phyloP scores from a whole-genome alignment of 345 rosid species.

The Populus nigra region DNA sequence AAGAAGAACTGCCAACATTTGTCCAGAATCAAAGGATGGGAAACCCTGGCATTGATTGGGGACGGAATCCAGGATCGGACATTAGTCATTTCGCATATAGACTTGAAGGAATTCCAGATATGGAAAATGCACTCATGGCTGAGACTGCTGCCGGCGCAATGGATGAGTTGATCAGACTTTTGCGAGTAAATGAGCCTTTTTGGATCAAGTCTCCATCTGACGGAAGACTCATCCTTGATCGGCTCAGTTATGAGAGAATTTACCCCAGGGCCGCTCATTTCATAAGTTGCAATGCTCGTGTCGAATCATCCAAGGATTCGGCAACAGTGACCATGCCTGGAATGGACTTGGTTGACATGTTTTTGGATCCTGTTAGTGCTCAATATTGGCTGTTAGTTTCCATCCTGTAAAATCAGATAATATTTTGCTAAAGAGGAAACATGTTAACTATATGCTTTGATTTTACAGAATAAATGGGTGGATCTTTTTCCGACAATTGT shows the following conservation, averaged over 20 bases:
- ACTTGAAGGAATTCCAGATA: conserved; percentile 16
- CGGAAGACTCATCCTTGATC: conserved; percentile 40
- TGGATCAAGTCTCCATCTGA: conserved; percentile 46
- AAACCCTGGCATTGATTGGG: conserved; percentile 8
- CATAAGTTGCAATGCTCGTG: conserved; percentile 31
- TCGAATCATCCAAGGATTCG: conserved; percentile 64
- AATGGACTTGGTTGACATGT: conserved; percentile 36
- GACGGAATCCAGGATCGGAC: neutral
- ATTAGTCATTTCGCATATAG: neutral
- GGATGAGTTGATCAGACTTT: conserved; percentile 51
- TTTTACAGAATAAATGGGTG: conserved; percentile 53
- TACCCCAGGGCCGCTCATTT: conserved; percentile 31
- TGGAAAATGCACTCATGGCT: conserved; percentile 38
- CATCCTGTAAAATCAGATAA: neutral
- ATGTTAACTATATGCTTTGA: neutral
- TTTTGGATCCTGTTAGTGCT: conserved; percentile 52
- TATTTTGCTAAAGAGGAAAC: neutral
- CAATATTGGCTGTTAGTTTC: neutral
- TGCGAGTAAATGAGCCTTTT: conserved; percentile 41
- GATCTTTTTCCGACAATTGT: conserved; percentile 71
- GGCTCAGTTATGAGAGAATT: conserved; percentile 37
- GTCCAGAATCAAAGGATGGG: neutral
- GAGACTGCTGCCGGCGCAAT: conserved; percentile 46
- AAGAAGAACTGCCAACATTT: conserved; percentile 6
- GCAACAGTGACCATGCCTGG: conserved; percentile 44